Evolutionary conservation across 2,329 filamentous ascomycete species (phyloP).

Genomic region (Eurotiales sp.): DNA sequence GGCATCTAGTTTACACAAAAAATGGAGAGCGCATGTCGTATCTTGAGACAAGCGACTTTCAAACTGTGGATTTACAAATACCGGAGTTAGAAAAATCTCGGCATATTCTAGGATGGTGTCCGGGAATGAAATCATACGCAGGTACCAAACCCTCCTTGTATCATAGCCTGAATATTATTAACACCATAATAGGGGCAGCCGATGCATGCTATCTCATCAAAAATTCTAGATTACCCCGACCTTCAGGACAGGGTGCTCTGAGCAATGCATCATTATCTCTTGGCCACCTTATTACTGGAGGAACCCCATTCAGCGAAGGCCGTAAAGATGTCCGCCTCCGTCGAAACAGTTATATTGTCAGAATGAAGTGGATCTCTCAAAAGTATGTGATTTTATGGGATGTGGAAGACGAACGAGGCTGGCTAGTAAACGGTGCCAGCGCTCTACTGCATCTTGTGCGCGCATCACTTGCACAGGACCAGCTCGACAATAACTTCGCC

Average conservation of each 20-base stretch:
- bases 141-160: slow-evolving; percentile 12
- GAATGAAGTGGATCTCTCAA: slow-evolving; percentile 26
- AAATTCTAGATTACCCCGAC: slow-evolving; percentile 17
- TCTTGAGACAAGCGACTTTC: slow-evolving; percentile 13
- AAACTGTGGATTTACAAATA: not conserved
- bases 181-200: slow-evolving; percentile 17
- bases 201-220: slow-evolving; percentile 19
- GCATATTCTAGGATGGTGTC: slow-evolving; percentile 36
- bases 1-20: slow-evolving; percentile 27
- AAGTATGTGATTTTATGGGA: slow-evolving; percentile 26
- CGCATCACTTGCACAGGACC: slow-evolving; percentile 22
- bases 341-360: slow-evolving; percentile 21
- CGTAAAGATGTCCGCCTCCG: slow-evolving; percentile 22
- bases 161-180: slow-evolving; percentile 13
- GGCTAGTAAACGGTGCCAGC: slow-evolving; percentile 34
- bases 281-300: slow-evolving; percentile 22
- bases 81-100: slow-evolving; percentile 16
- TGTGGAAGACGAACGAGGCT: slow-evolving; percentile 26
- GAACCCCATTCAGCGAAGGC: slow-evolving; percentile 21
- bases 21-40: slow-evolving; percentile 26
- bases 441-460: slow-evolving; percentile 37
- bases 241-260: slow-evolving; percentile 17
- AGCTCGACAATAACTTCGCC: slow-evolving; percentile 4
- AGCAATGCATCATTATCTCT: slow-evolving; percentile 23
- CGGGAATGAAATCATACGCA: slow-evolving; percentile 17